Evolutionary conservation across 2,329 filamentous ascomycete species (phyloP).

Genomic region (Elsinoe perseae): DNA sequence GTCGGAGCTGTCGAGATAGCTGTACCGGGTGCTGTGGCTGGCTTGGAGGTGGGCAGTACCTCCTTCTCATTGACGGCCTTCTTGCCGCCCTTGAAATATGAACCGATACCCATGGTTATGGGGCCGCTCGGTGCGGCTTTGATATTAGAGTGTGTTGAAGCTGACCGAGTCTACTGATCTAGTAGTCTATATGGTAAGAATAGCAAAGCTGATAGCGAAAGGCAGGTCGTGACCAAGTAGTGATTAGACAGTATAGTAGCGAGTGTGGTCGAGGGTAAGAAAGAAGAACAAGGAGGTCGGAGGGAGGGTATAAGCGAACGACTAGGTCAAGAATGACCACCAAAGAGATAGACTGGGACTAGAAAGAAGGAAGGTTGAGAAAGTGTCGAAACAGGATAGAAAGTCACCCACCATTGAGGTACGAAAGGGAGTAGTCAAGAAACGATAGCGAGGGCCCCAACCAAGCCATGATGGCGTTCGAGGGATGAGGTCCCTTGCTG

Average conservation of each 20-base stretch:
- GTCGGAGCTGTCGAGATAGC: constrained; percentile 31
- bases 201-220: background rate
- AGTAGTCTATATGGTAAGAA: background rate
- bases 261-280: background rate
- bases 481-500: constrained; percentile 10
- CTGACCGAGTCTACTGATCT: background rate
- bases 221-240: constrained; percentile 1
- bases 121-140: background rate
- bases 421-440: constrained; percentile 3
- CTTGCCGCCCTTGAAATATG: constrained; percentile 55
- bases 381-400: background rate
- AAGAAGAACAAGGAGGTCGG: background rate
- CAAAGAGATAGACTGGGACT: background rate
- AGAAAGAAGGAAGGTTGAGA: background rate
- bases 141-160: background rate
- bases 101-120: constrained; percentile 50
- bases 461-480: constrained; percentile 12
- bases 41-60: constrained; percentile 26
- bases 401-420: constrained; percentile 8
- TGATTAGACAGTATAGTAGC: constrained; percentile 1
- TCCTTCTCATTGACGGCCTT: constrained; percentile 23
- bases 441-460: constrained; percentile 10
- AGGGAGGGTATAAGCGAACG: constrained; percentile 7
- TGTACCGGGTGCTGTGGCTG: constrained; percentile 43
- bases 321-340: background rate